Evolutionary conservation across 1,284 basidiomycete genomes (phyloP), one percentile per base, ranked within the genome.

Genomic region (Boletellus deceptivus): DNA sequence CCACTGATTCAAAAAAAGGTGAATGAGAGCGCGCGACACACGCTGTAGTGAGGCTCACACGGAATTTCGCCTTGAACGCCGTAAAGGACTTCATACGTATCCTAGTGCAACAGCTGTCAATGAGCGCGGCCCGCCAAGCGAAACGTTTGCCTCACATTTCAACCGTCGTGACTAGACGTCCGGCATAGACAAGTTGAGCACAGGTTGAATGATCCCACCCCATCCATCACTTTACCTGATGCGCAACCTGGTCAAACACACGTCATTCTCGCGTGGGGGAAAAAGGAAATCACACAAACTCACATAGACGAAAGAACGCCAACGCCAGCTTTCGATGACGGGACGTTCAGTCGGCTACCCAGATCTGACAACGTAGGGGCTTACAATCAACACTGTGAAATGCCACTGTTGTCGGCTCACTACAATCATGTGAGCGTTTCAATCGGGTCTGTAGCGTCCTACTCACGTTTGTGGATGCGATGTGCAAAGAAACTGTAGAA

Each of bases 121-220:
- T 27, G 4, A 4, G 0, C 0, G 18, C 14, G 3, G 16, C 11
- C 22, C 25, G 2, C 3, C 18, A 20, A 39, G 22, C 3, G 2
- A 40, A 27, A 1, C 6, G 29, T 13, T 43, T 18, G 31, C 34
- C 70, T 56, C 46, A 75, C 75, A 77, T 75, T 56, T 72, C 68
- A 1, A 50, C 58, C 17, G 74, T 74, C 6, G 70, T 70, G 8
- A 64, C 72, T 75, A 49, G 5, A 9, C 18, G 29, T 44, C 13
- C 24, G 17, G 11, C 33, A 13, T n/a, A 14, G 47, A 16, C 17
- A 3, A n/a, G 9, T 35, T 56, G 10, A 53, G 37, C 17, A 29
- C 20, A 1, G 0, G 41, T 34, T 13, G 14, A 24, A 10, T 4
- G 13, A n/a, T 22, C 20, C 34, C 29, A 8, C n/a, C 9, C 10